Base-by-base conservation (phyloP, 1,284 basidiomycete species). In the Fomitopsis schrenkii region DNA sequence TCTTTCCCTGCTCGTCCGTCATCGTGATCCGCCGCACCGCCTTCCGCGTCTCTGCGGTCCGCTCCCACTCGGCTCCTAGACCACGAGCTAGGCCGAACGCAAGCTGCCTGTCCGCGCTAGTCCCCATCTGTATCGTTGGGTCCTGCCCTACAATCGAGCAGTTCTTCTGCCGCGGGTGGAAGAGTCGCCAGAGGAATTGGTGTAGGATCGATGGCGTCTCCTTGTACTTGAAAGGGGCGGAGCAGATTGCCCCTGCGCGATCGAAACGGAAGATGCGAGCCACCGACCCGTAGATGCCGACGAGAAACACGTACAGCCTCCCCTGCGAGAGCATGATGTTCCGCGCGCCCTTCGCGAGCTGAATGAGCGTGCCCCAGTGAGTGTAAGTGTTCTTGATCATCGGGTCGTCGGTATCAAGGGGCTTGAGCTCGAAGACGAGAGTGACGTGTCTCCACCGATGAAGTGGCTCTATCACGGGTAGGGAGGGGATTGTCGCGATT, bases 221-320 rank as follows among this genome's bases (percentile, higher is more conserved):
- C 8, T 14, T 22, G 19, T 54, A 54, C 4, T 30, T 22, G 42
- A 60, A 46, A 2, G 44, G 55, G 1, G 42, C 41, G 0, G 62
- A 55, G 14, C 55, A 59, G 14, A 63, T 40, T 2, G 53, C 57
- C 33, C 57, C 59, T 2, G 57, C 15, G 41, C 35, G 59, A 26
- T 63, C 62, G 26, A 62, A 63, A 14, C 62, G 62, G n/a, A 42
- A 48, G 30, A 66, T 26, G 4, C 60, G 64, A 17, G 55, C 40
- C 6, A 44, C 50, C 7, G 53, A 28, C n/a, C 59, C 62, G 28
- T 66, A 66, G 36, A 63, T 41, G 1, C 64, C 64, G 19, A 66
- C 50, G 28, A 62, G 50, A 17, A 62, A 66, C 0, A 59, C 42
- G 12, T 35, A 58, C 22, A 66, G 59, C 48, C 61, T 40, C 0